phyloP scores from a whole-genome alignment of 179 eudicot species.

The Corrigiola litoralis region DNA sequence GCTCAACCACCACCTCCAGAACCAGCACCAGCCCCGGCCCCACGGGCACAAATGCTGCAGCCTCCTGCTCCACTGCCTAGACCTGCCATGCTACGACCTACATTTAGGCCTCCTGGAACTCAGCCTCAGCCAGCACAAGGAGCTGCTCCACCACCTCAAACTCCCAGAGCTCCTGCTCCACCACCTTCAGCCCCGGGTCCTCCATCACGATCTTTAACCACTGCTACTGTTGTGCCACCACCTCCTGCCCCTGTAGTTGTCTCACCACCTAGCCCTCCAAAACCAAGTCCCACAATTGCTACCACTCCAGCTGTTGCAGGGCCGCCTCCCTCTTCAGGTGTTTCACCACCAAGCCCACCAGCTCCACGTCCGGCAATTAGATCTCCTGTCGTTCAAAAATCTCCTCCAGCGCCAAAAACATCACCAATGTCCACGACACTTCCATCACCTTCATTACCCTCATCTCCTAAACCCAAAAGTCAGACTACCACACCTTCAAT shows the following conservation, averaged over 20 bases:
- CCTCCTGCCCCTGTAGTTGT: background rate
- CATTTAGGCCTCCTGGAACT: constrained; percentile 21
- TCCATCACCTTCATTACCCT: constrained; percentile 8
- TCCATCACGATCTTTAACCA: too few relatives aligned
- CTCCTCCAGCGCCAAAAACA: background rate
- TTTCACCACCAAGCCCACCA: background rate
- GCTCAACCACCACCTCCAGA: constrained; percentile 8
- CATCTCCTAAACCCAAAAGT: constrained; percentile 18
- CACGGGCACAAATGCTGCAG: constrained; percentile 19
- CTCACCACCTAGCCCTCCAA: constrained; percentile 8
- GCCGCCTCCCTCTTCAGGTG: background rate
- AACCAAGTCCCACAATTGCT: background rate
- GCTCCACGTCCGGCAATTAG: background rate
- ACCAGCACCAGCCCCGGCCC: constrained; percentile 9
- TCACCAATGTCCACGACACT: constrained; percentile 2
- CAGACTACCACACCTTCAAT: constrained; percentile 1
- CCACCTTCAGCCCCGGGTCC: constrained; percentile 7
- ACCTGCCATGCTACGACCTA: constrained; percentile 16
- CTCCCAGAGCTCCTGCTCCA: constrained; percentile 6
- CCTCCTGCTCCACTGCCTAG: constrained; percentile 14
- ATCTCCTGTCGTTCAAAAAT: constrained; percentile 1
- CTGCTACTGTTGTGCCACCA: constrained; percentile 4
- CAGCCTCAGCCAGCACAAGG: constrained; percentile 15
- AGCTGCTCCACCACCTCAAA: constrained; percentile 15
- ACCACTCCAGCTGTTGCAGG: background rate